A percentile compares a stretch with the other conserved stretches of the same genome.
Conservation (phyloP, 768 basidiomycete genomes). For the Hortiboletus campestris region DNA sequence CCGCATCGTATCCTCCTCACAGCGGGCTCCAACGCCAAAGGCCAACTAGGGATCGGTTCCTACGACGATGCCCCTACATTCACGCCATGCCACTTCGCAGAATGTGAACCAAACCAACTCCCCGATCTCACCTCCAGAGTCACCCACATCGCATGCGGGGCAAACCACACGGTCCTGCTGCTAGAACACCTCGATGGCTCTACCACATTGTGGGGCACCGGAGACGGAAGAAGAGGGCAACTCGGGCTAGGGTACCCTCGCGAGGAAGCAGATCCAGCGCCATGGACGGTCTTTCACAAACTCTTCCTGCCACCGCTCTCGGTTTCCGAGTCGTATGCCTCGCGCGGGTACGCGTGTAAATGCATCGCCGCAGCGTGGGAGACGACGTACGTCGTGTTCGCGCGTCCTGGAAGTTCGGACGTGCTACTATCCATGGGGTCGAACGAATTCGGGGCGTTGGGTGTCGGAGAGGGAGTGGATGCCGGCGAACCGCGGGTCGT, state of each 20-base stretch:
- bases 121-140: constrained; percentile 34
- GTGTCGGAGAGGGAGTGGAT: constrained; percentile 40
- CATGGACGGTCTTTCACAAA: constrained; percentile 43
- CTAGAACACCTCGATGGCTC: constrained; percentile 37
- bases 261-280: constrained; percentile 9
- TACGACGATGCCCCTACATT: constrained; percentile 41
- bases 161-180: constrained; percentile 77
- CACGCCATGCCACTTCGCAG: constrained; percentile 36
- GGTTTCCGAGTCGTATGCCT: constrained; percentile 19
- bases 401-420: constrained; percentile 41
- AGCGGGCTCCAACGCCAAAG: constrained; percentile 49
- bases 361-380: constrained; percentile 77
- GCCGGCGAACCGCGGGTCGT: constrained; percentile 4
- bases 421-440: constrained; percentile 76
- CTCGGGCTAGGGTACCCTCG: constrained; percentile 47
- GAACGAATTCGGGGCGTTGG: constrained; percentile 83
- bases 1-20: constrained; percentile 29
- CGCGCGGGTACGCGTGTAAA: constrained; percentile 42
- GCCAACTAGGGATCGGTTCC: constrained; percentile 44
- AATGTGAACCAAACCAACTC: constrained; percentile 18
- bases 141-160: constrained; percentile 60
- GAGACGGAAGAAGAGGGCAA: constrained; percentile 70
- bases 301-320: constrained; percentile 42
- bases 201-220: constrained; percentile 67
- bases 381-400: constrained; percentile 71